phyloP scores from a whole-genome alignment of 768 basidiomycete species.

The Tylopilus subfusipes region DNA sequence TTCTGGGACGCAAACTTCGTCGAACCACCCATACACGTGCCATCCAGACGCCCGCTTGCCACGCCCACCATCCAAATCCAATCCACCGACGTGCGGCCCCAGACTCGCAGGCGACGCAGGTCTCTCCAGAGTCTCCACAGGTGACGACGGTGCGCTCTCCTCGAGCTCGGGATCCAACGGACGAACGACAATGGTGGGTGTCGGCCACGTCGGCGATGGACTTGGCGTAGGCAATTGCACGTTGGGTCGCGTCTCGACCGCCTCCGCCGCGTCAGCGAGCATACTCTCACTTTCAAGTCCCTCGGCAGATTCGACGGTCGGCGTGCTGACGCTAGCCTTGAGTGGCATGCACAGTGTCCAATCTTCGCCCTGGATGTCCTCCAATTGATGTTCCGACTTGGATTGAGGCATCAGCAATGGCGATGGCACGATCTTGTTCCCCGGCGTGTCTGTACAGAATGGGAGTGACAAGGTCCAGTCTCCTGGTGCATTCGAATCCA shows the following conservation, averaged over 20 bases:
- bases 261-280: background rate
- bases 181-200: background rate
- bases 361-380: conserved; percentile 20
- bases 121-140: conserved; percentile 7
- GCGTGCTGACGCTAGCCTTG: conserved; percentile 6
- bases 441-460: conserved; percentile 27
- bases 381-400: background rate
- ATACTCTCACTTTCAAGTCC: conserved; percentile 4
- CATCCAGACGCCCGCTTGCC: conserved; percentile 34
- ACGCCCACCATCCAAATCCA: conserved; percentile 28
- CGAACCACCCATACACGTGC: conserved; percentile 33
- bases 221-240: conserved; percentile 28
- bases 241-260: background rate
- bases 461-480: conserved; percentile 34
- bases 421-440: conserved; percentile 15
- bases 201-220: conserved; percentile 23
- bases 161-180: conserved; percentile 8
- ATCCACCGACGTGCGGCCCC: conserved; percentile 27
- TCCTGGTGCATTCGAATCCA: background rate
- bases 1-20: conserved; percentile 8
- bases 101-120: conserved; percentile 22
- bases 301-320: background rate
- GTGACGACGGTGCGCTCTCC: background rate
- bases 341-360: conserved; percentile 35
- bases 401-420: background rate